Evolutionary conservation across 2,329 filamentous ascomycete genomes (phyloP).

Genomic region (Chrysoporthe deuterocubensis): DNA sequence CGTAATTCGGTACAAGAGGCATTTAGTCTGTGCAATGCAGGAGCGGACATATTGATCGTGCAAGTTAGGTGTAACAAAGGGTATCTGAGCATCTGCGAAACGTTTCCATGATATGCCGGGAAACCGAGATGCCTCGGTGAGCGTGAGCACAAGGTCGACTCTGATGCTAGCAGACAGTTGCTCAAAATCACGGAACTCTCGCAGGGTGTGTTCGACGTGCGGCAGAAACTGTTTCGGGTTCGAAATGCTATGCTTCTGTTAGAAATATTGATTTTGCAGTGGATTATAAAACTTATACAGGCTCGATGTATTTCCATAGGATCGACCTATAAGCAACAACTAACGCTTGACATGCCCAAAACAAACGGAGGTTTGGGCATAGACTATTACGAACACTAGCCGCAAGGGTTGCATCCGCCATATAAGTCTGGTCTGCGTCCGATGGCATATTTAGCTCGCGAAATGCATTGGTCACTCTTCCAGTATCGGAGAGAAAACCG

Average conservation of each 20-base stretch:
- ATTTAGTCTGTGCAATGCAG: neutral
- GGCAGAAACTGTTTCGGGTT: neutral
- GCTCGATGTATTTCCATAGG: conserved; percentile 14
- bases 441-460: neutral
- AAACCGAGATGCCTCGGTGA: conserved; percentile 11
- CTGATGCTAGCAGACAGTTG: neutral
- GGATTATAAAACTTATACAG: neutral
- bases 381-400: neutral
- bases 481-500: conserved; percentile 2
- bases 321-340: conserved; percentile 10
- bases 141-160: conserved; percentile 5
- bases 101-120: neutral
- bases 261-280: neutral
- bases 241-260: neutral
- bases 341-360: conserved; percentile 10
- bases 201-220: neutral
- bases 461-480: neutral
- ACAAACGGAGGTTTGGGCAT: neutral
- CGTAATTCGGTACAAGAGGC: conserved; percentile 1
- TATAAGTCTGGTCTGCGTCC: neutral
- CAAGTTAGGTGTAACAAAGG: neutral
- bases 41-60: no score
- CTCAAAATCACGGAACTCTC: neutral
- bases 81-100: neutral
- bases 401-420: neutral